These are phyloP conservation scores for Ceratobasidium theobromae DNA, from an alignment of 1,284 basidiomycete species.

Conservation along the genomic window DNA sequence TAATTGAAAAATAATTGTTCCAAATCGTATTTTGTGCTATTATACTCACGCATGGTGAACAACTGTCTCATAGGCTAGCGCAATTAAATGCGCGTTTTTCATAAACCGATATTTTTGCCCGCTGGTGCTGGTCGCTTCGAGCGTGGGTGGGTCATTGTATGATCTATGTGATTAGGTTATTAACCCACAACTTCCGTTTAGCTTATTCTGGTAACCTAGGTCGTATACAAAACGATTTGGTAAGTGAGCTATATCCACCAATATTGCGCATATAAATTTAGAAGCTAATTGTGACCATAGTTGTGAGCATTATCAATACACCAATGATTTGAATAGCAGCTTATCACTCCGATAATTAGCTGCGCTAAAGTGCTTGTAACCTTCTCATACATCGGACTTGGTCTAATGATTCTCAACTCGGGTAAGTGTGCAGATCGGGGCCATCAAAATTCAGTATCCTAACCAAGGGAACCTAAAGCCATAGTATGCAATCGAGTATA, in stretches of 20 bases:
- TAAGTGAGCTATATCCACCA: no score
- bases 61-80: background rate
- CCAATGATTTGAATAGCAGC: background rate
- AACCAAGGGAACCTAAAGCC: background rate
- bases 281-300: background rate
- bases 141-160: background rate
- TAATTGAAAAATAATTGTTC: background rate
- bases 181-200: background rate
- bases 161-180: no score
- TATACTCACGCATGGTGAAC: no score
- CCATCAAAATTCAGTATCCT: no score
- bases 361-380: background rate
- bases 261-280: background rate
- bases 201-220: background rate
- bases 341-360: no score
- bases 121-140: background rate
- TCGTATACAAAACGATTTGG: background rate
- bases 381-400: background rate
- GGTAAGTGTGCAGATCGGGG: no score
- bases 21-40: no score
- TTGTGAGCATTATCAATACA: background rate
- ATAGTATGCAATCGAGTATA: background rate
- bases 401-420: background rate
- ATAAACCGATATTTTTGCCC: background rate
- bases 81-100: background rate